Evolutionary conservation across 2,329 filamentous ascomycete genomes (phyloP), one percentile per base, ranked within the genome.

Genomic region (Cercospora janseana): DNA sequence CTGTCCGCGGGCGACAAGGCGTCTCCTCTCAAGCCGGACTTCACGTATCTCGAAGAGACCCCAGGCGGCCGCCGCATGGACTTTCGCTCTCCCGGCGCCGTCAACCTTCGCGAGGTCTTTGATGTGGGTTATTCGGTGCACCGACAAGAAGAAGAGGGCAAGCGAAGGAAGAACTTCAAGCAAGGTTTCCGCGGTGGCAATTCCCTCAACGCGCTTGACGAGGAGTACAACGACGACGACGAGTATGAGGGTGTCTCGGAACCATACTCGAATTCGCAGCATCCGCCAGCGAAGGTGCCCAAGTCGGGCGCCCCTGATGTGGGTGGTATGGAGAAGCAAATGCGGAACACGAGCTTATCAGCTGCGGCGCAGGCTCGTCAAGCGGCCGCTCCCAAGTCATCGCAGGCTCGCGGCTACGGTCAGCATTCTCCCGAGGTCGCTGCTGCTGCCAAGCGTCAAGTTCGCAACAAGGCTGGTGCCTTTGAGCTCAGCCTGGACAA

Each of bases 41-140:
- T 76, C 49, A 71, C 74, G 15, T 77, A 79, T 50, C 67, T 81
- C n/a, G 70, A 77, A 13, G 78, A 84, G 54, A 79, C 80, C 8
- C 80, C 81, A 4, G 76, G 77, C 12, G 62, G 61, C 38, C 84
- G 82, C 56, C 83, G 88, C 13, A 83, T 86, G 72, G 93, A 98
- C 69, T 98, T 97, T 83, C 83, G 93, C 51, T 97, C 91, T 0
- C 93, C 93, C 0, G 93, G 91, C 43, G 91, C 89, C 2, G 86
- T 98, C 70, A 97, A 97, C 67, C 76, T 98, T 9, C 88, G 93
- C 52, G 93, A 98, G 70, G 91, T 97, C 2, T 98, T 98, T 60
- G 93, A 98, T 64, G 92, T 98, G 41, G 86, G 89, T n/a, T 98
- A 98, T 64, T 92, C 93, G 6, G 93, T 98, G 6, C 93, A 97